Percentiles rank a stretch among this genome's conserved stretches.
Conservation (phyloP, 345 rosid species). For the Salix brachista region DNA sequence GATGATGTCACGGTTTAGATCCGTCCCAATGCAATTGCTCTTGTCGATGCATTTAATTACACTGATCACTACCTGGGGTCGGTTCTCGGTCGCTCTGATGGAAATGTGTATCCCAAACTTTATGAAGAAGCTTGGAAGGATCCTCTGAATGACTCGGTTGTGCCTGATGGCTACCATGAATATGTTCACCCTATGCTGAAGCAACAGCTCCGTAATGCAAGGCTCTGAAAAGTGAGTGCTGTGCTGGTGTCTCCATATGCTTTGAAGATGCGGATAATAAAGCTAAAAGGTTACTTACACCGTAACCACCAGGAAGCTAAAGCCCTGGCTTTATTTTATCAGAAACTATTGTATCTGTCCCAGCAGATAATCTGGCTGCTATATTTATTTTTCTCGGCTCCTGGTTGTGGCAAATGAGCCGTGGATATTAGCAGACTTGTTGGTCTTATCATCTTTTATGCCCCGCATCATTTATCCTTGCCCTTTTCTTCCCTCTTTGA, state of each 20-base stretch:
- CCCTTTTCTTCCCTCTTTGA: not conserved
- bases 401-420: not conserved
- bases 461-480: not conserved
- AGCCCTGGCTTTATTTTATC: not conserved
- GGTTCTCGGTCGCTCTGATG: conserved; percentile 79
- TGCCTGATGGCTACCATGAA: conserved; percentile 91
- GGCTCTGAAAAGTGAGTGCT: conserved; percentile 42
- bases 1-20: conserved; percentile 33
- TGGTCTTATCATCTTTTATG: too few relatives aligned
- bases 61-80: conserved; percentile 85
- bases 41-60: conserved; percentile 88
- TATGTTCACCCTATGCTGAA: conserved; percentile 72
- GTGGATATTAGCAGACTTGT: too few relatives aligned
- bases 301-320: not conserved
- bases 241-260: not conserved
- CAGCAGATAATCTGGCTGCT: not conserved
- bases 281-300: not conserved
- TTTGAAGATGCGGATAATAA: not conserved
- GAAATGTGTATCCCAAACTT: conserved; percentile 82
- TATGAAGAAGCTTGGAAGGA: conserved; percentile 94
- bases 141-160: conserved; percentile 86
- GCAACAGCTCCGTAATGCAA: conserved; percentile 83
- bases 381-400: not conserved
- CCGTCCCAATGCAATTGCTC: conserved; percentile 88
- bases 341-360: not conserved